These are phyloP conservation scores for Angomonas deanei DNA, from an alignment of 208 protist genomes.

Conservation along the genomic window DNA sequence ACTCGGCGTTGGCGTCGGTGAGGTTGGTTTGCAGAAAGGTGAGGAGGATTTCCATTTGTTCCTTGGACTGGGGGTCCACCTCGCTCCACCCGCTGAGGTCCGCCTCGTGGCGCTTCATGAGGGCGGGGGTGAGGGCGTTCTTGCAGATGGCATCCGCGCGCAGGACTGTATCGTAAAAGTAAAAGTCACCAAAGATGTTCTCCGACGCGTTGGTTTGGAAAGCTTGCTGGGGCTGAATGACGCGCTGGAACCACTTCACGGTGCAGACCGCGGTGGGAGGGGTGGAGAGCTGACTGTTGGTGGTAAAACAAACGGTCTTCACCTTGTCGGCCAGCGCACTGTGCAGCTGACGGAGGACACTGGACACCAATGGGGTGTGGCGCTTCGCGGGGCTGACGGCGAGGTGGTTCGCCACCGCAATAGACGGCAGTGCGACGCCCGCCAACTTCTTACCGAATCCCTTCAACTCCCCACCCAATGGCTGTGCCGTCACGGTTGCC, in stretches of 20 bases:
- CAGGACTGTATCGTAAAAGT: constrained; percentile 56
- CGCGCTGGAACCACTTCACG: constrained; percentile 72
- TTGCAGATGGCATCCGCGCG: constrained; percentile 62
- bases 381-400: constrained; percentile 20
- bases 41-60: constrained; percentile 27
- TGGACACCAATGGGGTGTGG: constrained; percentile 21
- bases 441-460: constrained; percentile 11
- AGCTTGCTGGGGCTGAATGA: constrained; percentile 31
- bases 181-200: constrained; percentile 70
- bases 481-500: neutral
- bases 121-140: constrained; percentile 32
- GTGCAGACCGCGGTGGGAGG: constrained; percentile 35
- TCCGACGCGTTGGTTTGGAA: constrained; percentile 27
- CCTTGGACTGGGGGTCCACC: constrained; percentile 15
- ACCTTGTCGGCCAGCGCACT: constrained; percentile 5
- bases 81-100: constrained; percentile 17
- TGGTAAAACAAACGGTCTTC: constrained; percentile 40
- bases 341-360: constrained; percentile 27
- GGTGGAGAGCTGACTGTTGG: constrained; percentile 26
- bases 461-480: constrained; percentile 3
- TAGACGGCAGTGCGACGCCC: neutral
- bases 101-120: constrained; percentile 11
- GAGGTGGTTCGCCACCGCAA: constrained; percentile 29
- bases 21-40: constrained; percentile 33
- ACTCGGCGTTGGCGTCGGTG: constrained; percentile 21